Base-by-base conservation (phyloP, 192 early-diverging fungal genomes). In the Dissophora ornata region DNA sequence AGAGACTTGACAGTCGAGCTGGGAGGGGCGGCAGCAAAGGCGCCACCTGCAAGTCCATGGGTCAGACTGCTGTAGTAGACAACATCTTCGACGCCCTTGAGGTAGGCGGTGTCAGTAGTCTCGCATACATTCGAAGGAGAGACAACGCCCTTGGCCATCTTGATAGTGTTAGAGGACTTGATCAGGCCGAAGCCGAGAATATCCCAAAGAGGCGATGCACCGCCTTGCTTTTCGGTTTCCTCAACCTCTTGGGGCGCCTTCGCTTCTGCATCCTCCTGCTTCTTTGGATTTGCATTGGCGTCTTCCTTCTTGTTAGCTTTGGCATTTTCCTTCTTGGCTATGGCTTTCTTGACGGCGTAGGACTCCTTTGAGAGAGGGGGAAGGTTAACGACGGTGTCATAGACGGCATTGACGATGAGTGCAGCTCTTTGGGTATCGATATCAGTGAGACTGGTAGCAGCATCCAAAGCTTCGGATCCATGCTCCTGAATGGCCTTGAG, bases 61-160 rank as follows among this genome's bases (percentile, higher is more conserved):
- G 58, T 56, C 53, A 77, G 21, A 16, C 57, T 61, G 29, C 45
- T 57, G 40, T 67, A 67, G 58, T 77, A 77, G 33, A 77, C 73
- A 21, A 77, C 30, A 57, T 77, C 63, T 4, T 77, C 73, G 36
- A 77, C 73, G 1, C 73, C 64, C 13, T 62, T 67, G 38, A 77
- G 64, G 40, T 77, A 77, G 21, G 57, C 64, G 0, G 73, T 67
- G 21, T 77, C 47, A 36, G 73, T 77, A 5, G 73, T 77, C 59
- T 77, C 73, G 15, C 73, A 77, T 19, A 62, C 42, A 21, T 52
- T 58, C 4, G 46, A 24, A 2, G 73, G 52, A 2, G 59, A 15
- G 47, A 77, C 51, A 25, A 67, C 61, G 42, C 51, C 48, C 45
- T 67, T 67, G 42, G 28, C 52, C 44, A 44, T 67, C 50, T 40